Base-by-base conservation (phyloP, 768 basidiomycete genomes). In the Kwoniella mangroviensis region DNA sequence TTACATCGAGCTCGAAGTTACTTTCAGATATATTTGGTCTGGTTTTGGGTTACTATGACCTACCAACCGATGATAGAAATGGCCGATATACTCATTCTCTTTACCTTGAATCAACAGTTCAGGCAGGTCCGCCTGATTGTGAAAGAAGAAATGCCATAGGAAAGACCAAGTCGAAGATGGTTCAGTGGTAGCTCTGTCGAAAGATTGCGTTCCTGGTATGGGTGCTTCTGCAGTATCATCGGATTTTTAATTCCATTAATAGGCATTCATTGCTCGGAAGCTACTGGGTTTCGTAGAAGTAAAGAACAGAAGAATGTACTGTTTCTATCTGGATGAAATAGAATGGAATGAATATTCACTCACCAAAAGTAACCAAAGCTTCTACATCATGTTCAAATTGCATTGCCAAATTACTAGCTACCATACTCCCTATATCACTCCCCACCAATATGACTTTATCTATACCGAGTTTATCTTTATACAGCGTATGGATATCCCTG, bases 121-220 rank as follows among this genome's bases (percentile, higher is more conserved):
- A 19, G 77, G 75, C 5, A 78, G 41, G 40, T 75, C 77, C 0
- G 72, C 63, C 26, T 66, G 60, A 21, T 58, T 67, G 59, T 78
- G 77, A 65, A 78, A 78, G 72, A 75, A 74, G 73, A 76, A 78
- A 62, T 78, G 77, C 60, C 65, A 78, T 26, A 76, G 24, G 24
- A 70, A 54, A 7, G 62, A 42, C 53, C 68, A 71, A 26, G 65
- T 73, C 34, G 63, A 67, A 17, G 55, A 57, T 11, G 65, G 70
- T 21, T 70, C 70, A 0, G 69, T 65, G 4, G 64, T 71, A 28
- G 63, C 68, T 22, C 28, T 55, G 15, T 75, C 73, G 62, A 68
- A 78, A 11, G 61, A 53, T 40, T 63, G 54, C 0, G 77, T 76
- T 2, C 77, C 77, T 2, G 77, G 77, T 21, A 72, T 61, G 4